Evolutionary conservation across 176 grass and related monocot species (phyloP).

Genomic region (Oryza glaberrima): DNA sequence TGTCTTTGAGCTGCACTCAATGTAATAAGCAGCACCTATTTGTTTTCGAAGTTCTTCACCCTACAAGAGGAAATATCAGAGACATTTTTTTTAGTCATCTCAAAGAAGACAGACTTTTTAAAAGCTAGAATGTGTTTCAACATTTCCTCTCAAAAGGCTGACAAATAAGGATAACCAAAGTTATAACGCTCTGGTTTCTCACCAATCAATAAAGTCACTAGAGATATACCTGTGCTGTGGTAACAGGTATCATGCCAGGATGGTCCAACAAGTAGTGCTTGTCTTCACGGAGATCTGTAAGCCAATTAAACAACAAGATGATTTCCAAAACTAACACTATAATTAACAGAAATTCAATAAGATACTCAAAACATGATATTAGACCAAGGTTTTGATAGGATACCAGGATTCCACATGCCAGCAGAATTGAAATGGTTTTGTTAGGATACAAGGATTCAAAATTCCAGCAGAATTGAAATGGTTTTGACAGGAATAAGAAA

Average conservation of each 20-base stretch:
- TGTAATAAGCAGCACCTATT: conserved; percentile 88
- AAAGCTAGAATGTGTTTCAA: conserved; percentile 3
- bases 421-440: neutral
- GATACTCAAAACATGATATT: neutral
- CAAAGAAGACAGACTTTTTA: neutral
- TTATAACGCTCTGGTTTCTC: conserved; percentile 14
- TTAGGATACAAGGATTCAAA: neutral
- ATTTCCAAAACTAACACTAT: conserved; percentile 23
- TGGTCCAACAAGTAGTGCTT: conserved; percentile 96
- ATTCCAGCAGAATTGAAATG: neutral
- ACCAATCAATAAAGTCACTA: conserved; percentile 17
- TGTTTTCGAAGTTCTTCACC: conserved; percentile 95
- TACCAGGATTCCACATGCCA: neutral
- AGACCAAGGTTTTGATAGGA: neutral
- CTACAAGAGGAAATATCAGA: conserved; percentile 41
- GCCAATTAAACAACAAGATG: conserved; percentile 19
- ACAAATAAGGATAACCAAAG: conserved; percentile 11
- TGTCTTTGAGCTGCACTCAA: conserved; percentile 99
- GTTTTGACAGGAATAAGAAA: conserved; percentile 1
- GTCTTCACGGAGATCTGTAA: conserved; percentile 97
- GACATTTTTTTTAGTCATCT: neutral
- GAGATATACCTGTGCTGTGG: conserved; percentile 76
- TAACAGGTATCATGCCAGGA: conserved; percentile 90
- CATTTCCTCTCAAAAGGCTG: conserved; percentile 7
- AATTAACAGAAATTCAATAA: neutral